Evolutionary conservation across 148 eudicot species (phyloP), one percentile per base, ranked within the genome.

Genomic region (Silene uniflora): DNA sequence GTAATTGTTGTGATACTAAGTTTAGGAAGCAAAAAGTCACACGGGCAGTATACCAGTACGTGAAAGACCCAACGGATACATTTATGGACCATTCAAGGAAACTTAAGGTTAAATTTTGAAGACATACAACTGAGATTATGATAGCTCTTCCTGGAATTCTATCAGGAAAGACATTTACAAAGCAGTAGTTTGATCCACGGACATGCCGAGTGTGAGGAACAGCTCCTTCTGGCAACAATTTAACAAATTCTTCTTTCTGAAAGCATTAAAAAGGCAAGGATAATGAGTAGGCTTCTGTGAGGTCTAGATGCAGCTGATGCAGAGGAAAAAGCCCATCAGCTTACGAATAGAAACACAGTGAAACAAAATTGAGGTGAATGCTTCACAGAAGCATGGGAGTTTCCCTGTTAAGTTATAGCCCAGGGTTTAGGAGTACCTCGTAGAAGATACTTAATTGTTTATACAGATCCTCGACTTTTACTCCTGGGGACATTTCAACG

Each of bases 121-220:
- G 72, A 80, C 98, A 79, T 90, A 94, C 98, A 16, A 92, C 93
- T 14, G 92, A 91, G 76, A 94, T 85, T 73, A 94, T 90, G 67
- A 89, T 94, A 56, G 98, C 98, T 83, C 96, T 81, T 81, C 98
- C 97, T 8, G 93, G 86, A 75, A 92, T 90, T 73, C 98, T 81
- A 71, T 91, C 97, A 7, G 97, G 91, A 76, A 94, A 94, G 66
- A 94, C 93, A 69, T 94, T 94, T 77, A 94, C 84, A 64, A 76
- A 75, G 79, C 98, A 92, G 62, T 88, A 88, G 81, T 94, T 94
- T 22, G 93, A 90, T 72, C 98, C 98, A 46, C 93, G 84, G 64
- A 94, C 93, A 77, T 94, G 86, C 25, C 88, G 84, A 19, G 98
- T 94, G 79, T 91, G 97, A 78, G 98, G 98, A 76, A 85, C 85